Conservation (phyloP, 2,329 filamentous ascomycete genomes). For the Cordyceps farinosa region DNA sequence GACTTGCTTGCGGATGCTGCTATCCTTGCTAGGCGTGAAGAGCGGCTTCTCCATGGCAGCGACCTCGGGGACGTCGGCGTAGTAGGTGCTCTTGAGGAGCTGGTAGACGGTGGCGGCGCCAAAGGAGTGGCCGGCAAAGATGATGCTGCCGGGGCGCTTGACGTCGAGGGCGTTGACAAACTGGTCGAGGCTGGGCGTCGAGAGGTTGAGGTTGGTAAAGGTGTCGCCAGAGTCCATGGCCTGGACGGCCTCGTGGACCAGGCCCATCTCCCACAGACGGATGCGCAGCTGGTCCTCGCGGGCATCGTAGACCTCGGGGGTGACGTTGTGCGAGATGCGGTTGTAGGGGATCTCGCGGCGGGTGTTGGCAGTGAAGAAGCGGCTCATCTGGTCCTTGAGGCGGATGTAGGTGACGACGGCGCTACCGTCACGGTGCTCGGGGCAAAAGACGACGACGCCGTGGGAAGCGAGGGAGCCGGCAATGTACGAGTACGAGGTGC, state of each 20-base stretch:
- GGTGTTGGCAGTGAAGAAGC: constrained; percentile 24
- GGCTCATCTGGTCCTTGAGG: constrained; percentile 47
- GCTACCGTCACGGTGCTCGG: constrained; percentile 81
- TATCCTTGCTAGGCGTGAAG: constrained; percentile 54
- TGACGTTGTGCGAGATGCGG: constrained; percentile 59
- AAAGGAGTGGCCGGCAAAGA: constrained; percentile 78
- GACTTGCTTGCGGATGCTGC: constrained; percentile 61
- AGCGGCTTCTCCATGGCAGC: constrained; percentile 52
- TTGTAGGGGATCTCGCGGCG: constrained; percentile 44
- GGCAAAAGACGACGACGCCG: constrained; percentile 74
- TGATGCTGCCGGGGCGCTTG: constrained; percentile 66
- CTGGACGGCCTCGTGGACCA: constrained; percentile 65
- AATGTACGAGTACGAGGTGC: constrained; percentile 83
- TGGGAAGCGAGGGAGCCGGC: constrained; percentile 75
- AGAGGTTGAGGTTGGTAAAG: constrained; percentile 52
- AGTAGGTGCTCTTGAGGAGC: constrained; percentile 75
- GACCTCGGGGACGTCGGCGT: constrained; percentile 49
- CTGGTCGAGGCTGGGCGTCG: constrained; percentile 48
- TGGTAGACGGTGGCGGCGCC: constrained; percentile 72
- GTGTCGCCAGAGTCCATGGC: constrained; percentile 57
- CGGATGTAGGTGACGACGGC: constrained; percentile 71
- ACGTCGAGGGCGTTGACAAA: constrained; percentile 64
- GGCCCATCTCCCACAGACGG: constrained; percentile 73
- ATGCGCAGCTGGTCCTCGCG: constrained; percentile 71
- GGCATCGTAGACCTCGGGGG: constrained; percentile 60